Percentiles rank a stretch among this genome's conserved stretches.
Evolutionary conservation across 2,329 filamentous ascomycete genomes (phyloP).

Genomic region (Dichotomopilus funicola): DNA sequence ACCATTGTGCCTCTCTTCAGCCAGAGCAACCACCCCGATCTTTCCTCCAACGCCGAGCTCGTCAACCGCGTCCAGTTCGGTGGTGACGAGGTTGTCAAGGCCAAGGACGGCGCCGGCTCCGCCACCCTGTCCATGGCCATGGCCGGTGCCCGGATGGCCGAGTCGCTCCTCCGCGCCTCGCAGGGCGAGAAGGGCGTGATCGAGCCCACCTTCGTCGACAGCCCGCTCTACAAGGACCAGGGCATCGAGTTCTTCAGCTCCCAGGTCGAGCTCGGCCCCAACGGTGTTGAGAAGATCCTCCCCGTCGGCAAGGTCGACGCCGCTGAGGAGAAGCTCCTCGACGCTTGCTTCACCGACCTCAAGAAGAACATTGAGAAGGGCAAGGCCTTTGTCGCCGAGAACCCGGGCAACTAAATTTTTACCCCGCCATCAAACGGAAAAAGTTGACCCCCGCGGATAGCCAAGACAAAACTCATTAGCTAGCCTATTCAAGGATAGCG

Average conservation of each 20-base stretch:
- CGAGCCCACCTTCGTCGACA: constrained; percentile 96
- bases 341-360: constrained; percentile 75
- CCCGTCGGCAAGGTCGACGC: constrained; percentile 78
- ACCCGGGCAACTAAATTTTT: constrained; percentile 51
- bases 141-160: constrained; percentile 77
- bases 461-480: neutral
- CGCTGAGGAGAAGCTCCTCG: constrained; percentile 83
- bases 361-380: constrained; percentile 97
- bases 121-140: constrained; percentile 99
- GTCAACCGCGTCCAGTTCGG: constrained; percentile 96
- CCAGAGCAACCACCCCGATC: constrained; percentile 81
- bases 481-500: no score
- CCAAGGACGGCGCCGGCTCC: constrained; percentile 95
- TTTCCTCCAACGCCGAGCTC: constrained; percentile 71
- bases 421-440: neutral
- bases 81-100: constrained; percentile 98
- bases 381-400: constrained; percentile 51
- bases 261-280: constrained; percentile 90
- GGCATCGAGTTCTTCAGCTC: constrained; percentile 96
- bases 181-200: constrained; percentile 91
- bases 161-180: constrained; percentile 85
- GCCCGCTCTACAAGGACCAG: constrained; percentile 96
- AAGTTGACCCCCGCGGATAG: neutral
- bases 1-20: constrained; percentile 98
- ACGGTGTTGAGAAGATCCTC: constrained; percentile 91